phyloP scores from a whole-genome alignment of 768 basidiomycete genomes.

The Rhizopogon vesiculosus region DNA sequence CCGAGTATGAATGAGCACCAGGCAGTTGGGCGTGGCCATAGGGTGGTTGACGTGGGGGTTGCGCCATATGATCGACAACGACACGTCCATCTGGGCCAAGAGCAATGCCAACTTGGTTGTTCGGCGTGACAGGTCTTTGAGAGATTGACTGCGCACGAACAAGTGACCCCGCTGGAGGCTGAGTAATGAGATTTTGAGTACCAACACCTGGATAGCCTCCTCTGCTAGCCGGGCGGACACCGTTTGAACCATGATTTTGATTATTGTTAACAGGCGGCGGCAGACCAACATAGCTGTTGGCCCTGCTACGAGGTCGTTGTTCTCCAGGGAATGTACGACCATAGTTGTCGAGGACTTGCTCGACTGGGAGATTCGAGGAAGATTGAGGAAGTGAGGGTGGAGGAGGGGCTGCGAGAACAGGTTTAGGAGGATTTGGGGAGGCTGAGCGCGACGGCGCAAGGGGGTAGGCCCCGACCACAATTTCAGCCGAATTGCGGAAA shows the following conservation, averaged over 20 bases:
- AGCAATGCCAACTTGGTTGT: conserved; percentile 77
- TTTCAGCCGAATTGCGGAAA: conserved; percentile 71
- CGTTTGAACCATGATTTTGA: conserved; percentile 33
- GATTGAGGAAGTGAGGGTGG: conserved; percentile 27
- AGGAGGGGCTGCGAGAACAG: conserved; percentile 73
- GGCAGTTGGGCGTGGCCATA: background rate
- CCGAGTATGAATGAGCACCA: conserved; percentile 11
- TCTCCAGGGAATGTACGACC: conserved; percentile 88
- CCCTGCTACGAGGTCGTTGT: conserved; percentile 52
- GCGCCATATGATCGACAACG: conserved; percentile 72
- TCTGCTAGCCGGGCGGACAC: conserved; percentile 51
- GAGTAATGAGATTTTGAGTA: conserved; percentile 60
- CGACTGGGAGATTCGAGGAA: conserved; percentile 51
- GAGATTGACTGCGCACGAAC: conserved; percentile 21
- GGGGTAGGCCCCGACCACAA: conserved; percentile 77
- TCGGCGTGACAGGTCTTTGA: conserved; percentile 58
- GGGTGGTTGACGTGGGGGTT: conserved; percentile 25
- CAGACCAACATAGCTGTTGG: conserved; percentile 40
- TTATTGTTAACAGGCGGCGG: conserved; percentile 24
- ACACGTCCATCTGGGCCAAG: conserved; percentile 80
- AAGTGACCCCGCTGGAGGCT: conserved; percentile 35
- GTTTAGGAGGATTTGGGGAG: conserved; percentile 71
- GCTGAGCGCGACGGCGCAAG: conserved; percentile 58
- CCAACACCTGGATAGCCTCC: conserved; percentile 81
- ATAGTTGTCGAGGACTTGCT: conserved; percentile 73